phyloP scores from a whole-genome alignment of 805 yeast genomes.

The Metschnikowia koreensis region DNA sequence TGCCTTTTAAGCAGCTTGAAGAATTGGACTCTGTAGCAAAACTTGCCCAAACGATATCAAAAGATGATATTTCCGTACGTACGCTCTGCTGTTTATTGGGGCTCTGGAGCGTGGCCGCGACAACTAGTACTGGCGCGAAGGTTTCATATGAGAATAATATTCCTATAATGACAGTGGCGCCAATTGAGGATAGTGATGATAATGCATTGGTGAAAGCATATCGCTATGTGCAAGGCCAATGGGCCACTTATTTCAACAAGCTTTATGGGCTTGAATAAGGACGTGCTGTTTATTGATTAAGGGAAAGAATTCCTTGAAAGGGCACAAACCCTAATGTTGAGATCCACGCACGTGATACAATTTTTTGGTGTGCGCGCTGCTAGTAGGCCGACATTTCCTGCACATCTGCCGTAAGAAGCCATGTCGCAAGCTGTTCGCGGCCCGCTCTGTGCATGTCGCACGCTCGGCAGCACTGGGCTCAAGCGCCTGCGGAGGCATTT shows the following conservation, averaged over 20 bases:
- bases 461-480: background rate
- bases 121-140: background rate
- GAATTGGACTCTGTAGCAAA: constrained; percentile 12
- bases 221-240: constrained; percentile 18
- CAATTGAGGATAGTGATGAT: background rate
- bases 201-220: constrained; percentile 1
- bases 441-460: background rate
- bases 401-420: background rate
- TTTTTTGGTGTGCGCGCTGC: background rate
- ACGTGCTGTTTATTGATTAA: background rate
- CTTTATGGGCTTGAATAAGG: constrained; percentile 35
- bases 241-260: constrained; percentile 30
- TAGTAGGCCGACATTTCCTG: background rate
- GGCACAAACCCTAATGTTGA: background rate
- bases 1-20: background rate
- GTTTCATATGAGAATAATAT: background rate
- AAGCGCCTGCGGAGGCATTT: background rate
- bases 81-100: constrained; percentile 36
- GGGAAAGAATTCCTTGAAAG: background rate
- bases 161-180: background rate
- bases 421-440: background rate
- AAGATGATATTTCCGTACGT: constrained; percentile 27
- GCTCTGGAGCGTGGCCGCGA: constrained; percentile 32
- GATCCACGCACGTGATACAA: background rate
- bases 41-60: constrained; percentile 17